Percentiles rank a stretch among this genome's conserved stretches.
These are phyloP conservation scores for Lasiodiplodia gonubiensis DNA, from an alignment of 2,329 filamentous ascomycete species.

Conservation along the genomic window DNA sequence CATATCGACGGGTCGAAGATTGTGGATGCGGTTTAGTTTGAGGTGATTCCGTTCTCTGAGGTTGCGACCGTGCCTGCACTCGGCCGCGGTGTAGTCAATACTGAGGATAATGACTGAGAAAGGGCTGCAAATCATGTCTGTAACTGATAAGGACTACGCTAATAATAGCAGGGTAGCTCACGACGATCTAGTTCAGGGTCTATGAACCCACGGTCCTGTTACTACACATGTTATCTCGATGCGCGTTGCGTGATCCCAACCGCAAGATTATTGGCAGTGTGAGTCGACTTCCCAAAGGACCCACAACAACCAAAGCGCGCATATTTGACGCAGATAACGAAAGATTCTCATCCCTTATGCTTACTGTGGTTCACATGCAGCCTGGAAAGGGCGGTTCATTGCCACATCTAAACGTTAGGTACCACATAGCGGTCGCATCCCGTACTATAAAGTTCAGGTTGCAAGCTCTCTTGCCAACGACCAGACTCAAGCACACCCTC, in stretches of 20 bases:
- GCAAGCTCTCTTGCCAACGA: background rate
- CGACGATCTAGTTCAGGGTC: background rate
- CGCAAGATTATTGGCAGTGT: background rate
- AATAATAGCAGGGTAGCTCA: background rate
- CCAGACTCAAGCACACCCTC: background rate
- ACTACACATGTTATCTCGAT: background rate
- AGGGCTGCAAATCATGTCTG: background rate
- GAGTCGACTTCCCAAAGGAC: background rate
- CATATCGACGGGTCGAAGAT: constrained; percentile 34
- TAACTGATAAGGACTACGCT: background rate
- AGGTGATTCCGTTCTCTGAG: background rate
- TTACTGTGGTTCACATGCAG: background rate
- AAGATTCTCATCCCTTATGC: background rate
- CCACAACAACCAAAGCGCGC: background rate
- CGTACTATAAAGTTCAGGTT: background rate
- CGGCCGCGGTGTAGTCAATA: background rate
- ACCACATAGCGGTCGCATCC: background rate
- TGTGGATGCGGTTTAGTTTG: constrained; percentile 30
- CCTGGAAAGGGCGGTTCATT: background rate
- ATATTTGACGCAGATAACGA: background rate
- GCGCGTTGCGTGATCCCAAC: constrained; percentile 7
- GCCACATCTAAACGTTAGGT: background rate
- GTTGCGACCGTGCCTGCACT: background rate
- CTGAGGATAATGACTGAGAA: background rate
- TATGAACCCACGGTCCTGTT: background rate